phyloP scores from a whole-genome alignment of 1,139 yeast species.

The Blastobotrys apis region DNA sequence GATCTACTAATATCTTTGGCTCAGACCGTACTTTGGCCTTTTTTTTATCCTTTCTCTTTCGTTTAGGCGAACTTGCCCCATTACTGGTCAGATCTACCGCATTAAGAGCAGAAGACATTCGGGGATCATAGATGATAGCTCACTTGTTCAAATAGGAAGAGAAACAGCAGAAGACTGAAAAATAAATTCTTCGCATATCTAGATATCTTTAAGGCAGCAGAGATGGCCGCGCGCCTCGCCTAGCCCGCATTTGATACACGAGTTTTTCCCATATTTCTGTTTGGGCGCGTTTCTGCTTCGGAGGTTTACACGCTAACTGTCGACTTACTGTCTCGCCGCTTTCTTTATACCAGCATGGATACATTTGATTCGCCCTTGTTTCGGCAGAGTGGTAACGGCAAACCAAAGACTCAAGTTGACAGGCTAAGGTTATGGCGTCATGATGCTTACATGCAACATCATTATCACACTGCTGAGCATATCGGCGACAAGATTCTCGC shows the following conservation, averaged over 20 bases:
- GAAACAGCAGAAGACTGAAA: no score
- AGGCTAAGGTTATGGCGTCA: slow-evolving; percentile 88
- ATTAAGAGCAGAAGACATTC: no score
- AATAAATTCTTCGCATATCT: no score
- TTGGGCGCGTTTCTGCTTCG: no score
- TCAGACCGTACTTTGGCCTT: slow-evolving; percentile 19
- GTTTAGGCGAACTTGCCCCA: neutral
- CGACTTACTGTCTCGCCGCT: no score
- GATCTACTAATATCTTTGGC: slow-evolving; percentile 30
- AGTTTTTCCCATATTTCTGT: no score
- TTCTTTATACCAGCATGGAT: slow-evolving; percentile 9
- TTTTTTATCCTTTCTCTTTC: slow-evolving; percentile 7
- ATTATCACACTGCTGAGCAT: slow-evolving; percentile 82
- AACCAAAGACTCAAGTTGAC: slow-evolving; percentile 68
- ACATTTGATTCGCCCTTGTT: slow-evolving; percentile 13
- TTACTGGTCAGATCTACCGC: neutral
- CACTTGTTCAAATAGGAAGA: no score
- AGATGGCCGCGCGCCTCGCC: no score
- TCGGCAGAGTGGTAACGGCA: slow-evolving; percentile 4
- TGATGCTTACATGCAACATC: slow-evolving; percentile 90
- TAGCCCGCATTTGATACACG: no score
- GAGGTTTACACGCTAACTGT: no score
- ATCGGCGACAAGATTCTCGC: slow-evolving; percentile 88
- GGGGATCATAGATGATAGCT: no score
- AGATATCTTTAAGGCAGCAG: no score